phyloP scores from a whole-genome alignment of 164 flowering plant species.

The Hamamelis virginiana region DNA sequence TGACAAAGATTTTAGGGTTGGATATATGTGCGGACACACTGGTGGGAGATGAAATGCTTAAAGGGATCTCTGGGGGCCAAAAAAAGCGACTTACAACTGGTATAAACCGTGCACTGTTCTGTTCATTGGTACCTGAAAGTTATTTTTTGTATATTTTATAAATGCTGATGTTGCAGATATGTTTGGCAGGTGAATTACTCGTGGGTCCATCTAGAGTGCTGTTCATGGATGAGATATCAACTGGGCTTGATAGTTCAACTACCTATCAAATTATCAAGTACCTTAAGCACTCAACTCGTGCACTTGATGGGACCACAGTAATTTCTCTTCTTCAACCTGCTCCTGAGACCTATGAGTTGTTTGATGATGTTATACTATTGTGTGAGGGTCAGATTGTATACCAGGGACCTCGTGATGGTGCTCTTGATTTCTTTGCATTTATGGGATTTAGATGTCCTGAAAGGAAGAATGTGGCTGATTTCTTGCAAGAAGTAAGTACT shows the following conservation, averaged over 20 bases:
- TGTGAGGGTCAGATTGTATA: conserved; percentile 90
- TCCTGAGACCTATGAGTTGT: conserved; percentile 91
- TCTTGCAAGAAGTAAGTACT: conserved; percentile 98
- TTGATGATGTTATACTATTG: conserved; percentile 91
- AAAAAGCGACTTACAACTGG: conserved; percentile 97
- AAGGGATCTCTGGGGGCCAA: conserved; percentile 97
- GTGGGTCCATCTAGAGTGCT: conserved; percentile 92
- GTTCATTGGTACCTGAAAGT: neutral
- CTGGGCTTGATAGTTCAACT: conserved; percentile 96
- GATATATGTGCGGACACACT: conserved; percentile 86
- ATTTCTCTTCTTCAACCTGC: conserved; percentile 95
- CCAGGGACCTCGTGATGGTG: conserved; percentile 84
- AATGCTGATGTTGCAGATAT: conserved; percentile 6
- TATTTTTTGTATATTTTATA: neutral
- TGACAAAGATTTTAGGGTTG: conserved; percentile 89
- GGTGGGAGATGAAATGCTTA: conserved; percentile 96
- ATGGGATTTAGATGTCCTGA: conserved; percentile 93
- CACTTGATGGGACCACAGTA: conserved; percentile 83
- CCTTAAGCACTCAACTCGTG: conserved; percentile 73
- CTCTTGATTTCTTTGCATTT: conserved; percentile 65
- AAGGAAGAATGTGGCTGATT: conserved; percentile 93
- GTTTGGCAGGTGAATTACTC: conserved; percentile 76
- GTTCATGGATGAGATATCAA: conserved; percentile 98
- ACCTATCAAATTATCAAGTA: conserved; percentile 87
- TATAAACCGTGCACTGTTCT: conserved; percentile 16